Conservation (phyloP, 306 rosid species). For the Cucurbita pepo region DNA sequence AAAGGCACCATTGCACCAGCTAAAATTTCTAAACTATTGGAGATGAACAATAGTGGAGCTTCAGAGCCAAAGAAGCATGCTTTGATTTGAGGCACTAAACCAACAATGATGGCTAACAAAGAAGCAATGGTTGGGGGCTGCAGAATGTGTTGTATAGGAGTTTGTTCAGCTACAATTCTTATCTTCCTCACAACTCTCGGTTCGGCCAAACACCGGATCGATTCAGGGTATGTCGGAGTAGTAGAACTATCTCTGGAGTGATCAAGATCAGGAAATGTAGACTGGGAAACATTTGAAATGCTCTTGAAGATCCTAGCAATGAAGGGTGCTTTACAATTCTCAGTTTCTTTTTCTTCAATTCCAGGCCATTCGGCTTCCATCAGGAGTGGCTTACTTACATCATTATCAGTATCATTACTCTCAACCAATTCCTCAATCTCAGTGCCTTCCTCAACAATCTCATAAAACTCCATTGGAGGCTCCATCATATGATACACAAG, state of each 20-base stretch:
- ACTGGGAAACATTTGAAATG: slow-evolving; percentile 31
- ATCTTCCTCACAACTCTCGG: slow-evolving; percentile 65
- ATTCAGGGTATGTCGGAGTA: slow-evolving; percentile 20
- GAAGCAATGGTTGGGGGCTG: slow-evolving; percentile 84
- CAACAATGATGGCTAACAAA: slow-evolving; percentile 52
- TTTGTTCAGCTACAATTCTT: slow-evolving; percentile 56
- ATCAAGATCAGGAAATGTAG: slow-evolving; percentile 37
- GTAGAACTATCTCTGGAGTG: slow-evolving; percentile 6
- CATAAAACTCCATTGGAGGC: slow-evolving; percentile 57
- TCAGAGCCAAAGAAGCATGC: slow-evolving; percentile 39
- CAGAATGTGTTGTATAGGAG: slow-evolving; percentile 59
- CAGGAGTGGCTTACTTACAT: slow-evolving; percentile 55
- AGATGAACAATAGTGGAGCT: slow-evolving; percentile 41
- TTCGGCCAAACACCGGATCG: slow-evolving; percentile 64
- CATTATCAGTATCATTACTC: slow-evolving; percentile 22
- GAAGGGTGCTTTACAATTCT: slow-evolving; percentile 66
- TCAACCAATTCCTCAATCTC: slow-evolving; percentile 21
- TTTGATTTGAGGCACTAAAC: slow-evolving; percentile 47
- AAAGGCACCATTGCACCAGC: slow-evolving; percentile 74
- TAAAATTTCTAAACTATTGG: slow-evolving; percentile 56
- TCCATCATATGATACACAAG: slow-evolving; percentile 96
- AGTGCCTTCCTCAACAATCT: slow-evolving; percentile 41
- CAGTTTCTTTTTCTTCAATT: slow-evolving; percentile 71
- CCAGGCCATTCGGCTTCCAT: slow-evolving; percentile 96
- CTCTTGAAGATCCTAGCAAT: slow-evolving; percentile 58